Evolutionary conservation across 2,329 filamentous ascomycete genomes (phyloP), one percentile per base, ranked within the genome.

Genomic region (Magnaporthiopsis incrustans): DNA sequence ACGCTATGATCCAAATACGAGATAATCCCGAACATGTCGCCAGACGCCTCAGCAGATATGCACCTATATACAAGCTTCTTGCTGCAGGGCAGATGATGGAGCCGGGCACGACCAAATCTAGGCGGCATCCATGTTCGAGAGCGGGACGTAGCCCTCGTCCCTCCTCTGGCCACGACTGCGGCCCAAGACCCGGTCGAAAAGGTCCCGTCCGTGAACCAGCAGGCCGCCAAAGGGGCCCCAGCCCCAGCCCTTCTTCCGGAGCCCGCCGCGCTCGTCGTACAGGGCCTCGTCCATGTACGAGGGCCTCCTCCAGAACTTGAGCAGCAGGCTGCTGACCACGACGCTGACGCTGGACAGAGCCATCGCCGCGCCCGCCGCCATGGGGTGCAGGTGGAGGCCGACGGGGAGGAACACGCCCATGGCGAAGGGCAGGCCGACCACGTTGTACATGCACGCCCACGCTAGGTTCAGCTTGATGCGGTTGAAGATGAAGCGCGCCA

Each of bases 371-470:
- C 92, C 93, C 1, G 95, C 95, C 61, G 93, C 92, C 88, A 98
- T 94, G 30, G 95, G 93, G 69, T 96, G 95, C 68, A 98, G 81
- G 71, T 92, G 88, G 66, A 90, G 85, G 38, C 94, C 95, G 68
- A 97, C 86, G 0, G 95, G 94, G 5, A 99, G 80, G 79, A 98
- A 96, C 70, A 98, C 78, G 30, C 95, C 95, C 95, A 98, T 98
- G 57, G 95, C 95, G 70, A 99, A 96, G 2, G 95, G 95, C 18
- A 99, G 82, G 1, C 95, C 95, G 66, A 98, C 78, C 61, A 92
- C 67, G 75, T 99, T 99, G 83, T 99, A 99, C 67, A 92, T 79
- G 74, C 92, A 98, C 0, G 93, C 93, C 91, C 95, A 97, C 2
- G 88, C 81, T 3, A 99, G 83, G 75, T 99, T 99, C 69, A 96